Evolutionary conservation across 176 grass and related monocot genomes (phyloP), one percentile per base, ranked within the genome.

Genomic region (Carex pumila): DNA sequence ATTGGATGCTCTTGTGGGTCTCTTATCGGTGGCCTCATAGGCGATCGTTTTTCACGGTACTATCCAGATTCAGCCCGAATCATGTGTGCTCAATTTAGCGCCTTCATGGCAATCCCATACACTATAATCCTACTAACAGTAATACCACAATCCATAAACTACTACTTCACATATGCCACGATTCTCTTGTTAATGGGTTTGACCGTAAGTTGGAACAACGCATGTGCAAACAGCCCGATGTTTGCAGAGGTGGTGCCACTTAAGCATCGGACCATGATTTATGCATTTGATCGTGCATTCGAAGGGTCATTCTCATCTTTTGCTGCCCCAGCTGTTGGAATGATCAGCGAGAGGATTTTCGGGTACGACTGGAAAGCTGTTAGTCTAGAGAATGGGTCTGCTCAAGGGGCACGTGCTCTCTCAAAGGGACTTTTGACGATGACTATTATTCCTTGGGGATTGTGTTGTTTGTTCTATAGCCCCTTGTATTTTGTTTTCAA

Each of bases 41-140:
- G 92, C 4, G 95, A 98, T 52, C 81, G 45, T 25, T 39, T 98
- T 0, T 93, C 95, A 67, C 84, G 10, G 61, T 65, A 79, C 55
- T 94, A 61, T 41, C 92, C 95, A 34, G 86, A 94, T 79, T 90
- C 87, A 0, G 92, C 88, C 43, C 90, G 95, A 1, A 60, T 98
- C 41, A 90, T 93, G 87, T 98, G 95, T 67, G 95, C 95, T 78
- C 95, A 98, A 77, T 98, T 98, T 32, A 98, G 95, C 18, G 90
- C 92, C 70, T 93, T 94, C 80, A 94, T 98, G 92, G 89, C 91
- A 41, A 98, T 98, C 53, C 95, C 95, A 0, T 98, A 91, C 82
- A 89, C 95, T 0, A 84, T 85, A 84, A 91, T 98, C 83, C 86
- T 98, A 50, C 91, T 98, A n/a, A 83, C 69, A 11, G 82, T 90